Conservation (phyloP, 805 yeast species). For the Candida dajiaensis region DNA sequence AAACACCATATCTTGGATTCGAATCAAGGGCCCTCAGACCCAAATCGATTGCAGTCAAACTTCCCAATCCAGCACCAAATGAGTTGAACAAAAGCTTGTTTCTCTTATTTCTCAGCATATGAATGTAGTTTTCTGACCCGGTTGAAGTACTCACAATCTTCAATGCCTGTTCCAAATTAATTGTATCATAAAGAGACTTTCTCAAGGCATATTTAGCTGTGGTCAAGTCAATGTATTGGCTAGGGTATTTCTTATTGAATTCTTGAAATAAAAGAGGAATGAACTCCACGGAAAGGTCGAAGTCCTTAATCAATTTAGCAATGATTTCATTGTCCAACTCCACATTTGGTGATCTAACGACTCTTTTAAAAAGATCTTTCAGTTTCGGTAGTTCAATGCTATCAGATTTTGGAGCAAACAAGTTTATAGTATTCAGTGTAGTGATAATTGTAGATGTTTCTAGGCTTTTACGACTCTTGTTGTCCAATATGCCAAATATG, state of each 20-base stretch:
- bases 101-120: constrained; percentile 28
- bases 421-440: constrained; percentile 1
- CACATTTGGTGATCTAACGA: constrained; percentile 5
- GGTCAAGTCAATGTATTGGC: constrained; percentile 27
- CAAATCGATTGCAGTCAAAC: constrained; percentile 41
- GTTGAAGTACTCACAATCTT: constrained; percentile 54
- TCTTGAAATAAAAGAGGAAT: constrained; percentile 1
- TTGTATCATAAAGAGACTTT: constrained; percentile 48
- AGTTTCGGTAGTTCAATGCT: background rate
- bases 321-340: constrained; percentile 3
- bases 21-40: constrained; percentile 27
- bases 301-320: background rate
- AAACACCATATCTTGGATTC: constrained; percentile 26
- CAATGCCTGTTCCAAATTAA: constrained; percentile 51
- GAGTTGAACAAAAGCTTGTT: constrained; percentile 28
- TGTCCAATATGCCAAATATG: background rate
- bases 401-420: background rate
- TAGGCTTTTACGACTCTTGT: background rate
- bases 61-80: constrained; percentile 28
- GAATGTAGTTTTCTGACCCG: constrained; percentile 47
- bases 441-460: constrained; percentile 1
- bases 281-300: constrained; percentile 2
- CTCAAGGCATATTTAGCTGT: constrained; percentile 61
- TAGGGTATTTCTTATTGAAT: constrained; percentile 6
- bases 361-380: background rate